Conservation (phyloP, 2,329 filamentous ascomycete genomes). For the Pseudogymnoascus sp. region DNA sequence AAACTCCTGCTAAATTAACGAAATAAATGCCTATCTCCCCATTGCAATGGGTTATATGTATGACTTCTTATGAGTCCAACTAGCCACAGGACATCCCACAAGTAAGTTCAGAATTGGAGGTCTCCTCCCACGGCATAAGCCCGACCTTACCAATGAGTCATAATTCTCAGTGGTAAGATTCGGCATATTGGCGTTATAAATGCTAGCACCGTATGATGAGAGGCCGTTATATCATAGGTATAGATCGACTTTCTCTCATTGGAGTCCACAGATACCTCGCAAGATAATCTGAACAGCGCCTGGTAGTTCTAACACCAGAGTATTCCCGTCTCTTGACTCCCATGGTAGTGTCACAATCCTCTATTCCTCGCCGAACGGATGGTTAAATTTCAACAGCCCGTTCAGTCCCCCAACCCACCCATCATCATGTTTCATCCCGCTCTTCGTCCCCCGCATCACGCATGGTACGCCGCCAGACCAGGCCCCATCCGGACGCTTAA, state of each 20-base stretch:
- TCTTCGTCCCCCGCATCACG: slow-evolving; percentile 61
- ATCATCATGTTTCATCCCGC: slow-evolving; percentile 62
- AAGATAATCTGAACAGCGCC: background rate
- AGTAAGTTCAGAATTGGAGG: background rate
- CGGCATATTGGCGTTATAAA: background rate
- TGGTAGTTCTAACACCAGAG: background rate
- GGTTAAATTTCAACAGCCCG: slow-evolving; percentile 91
- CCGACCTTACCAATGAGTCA: background rate
- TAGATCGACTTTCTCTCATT: background rate
- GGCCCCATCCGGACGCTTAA: slow-evolving; percentile 41
- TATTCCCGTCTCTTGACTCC: background rate
- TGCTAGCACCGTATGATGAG: background rate
- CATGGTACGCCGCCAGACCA: slow-evolving; percentile 83
- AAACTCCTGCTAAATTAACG: background rate
- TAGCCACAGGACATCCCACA: background rate
- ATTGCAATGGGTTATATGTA: background rate
- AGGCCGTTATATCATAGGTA: background rate
- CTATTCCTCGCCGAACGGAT: slow-evolving; percentile 72
- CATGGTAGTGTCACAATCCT: background rate
- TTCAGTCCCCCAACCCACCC: slow-evolving; percentile 96
- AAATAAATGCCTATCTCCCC: background rate
- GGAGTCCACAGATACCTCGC: background rate
- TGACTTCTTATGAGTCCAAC: background rate
- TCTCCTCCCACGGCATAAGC: background rate
- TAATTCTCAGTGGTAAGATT: background rate